Evolutionary conservation across 2,329 filamentous ascomycete genomes (phyloP), one percentile per base, ranked within the genome.

Genomic region (Paecilomyces sp.): DNA sequence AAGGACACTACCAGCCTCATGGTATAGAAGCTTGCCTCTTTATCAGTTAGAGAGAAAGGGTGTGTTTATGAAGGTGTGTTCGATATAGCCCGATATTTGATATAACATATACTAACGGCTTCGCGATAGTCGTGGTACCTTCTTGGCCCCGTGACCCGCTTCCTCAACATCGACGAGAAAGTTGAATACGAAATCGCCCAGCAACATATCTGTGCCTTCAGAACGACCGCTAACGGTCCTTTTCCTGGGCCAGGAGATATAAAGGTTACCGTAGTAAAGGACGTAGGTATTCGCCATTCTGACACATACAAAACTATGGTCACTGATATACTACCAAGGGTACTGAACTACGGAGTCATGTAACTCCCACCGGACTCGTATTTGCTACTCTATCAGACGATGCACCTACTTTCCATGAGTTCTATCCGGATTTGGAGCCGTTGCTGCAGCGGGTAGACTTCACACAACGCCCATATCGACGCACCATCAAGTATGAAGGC

Each of bases 401-500:
- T 28, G 74, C 80, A 18, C 79, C 79, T 0, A 65, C 68, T 2
- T 85, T 85, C 62, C 71, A 82, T 18, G 77, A 83, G 50, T 85
- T 79, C 70, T 85, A 83, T 62, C 79, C 78, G 0, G 79, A 81
- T 1, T 70, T 85, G 0, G 79, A 83, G 61, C 72, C 75, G 1
- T 62, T 83, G 2, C 74, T 83, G 1, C 72, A 73, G 2, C 76
- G 70, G 51, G 80, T 84, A 2, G 80, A 85, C 60, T 85, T 85
- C 65, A 83, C 81, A 3, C 75, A 79, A 58, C 72, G 83, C 1
- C 81, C 81, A 0, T 75, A 83, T 63, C 76, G 81, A 2, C 76
- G 78, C 24, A 81, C 79, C 52, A 81, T 85, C 62, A 77, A 76
- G n/a, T 85, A 85, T 58, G 76, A 80, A 56, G 82, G 83, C 2